phyloP scores from a whole-genome alignment of 331 rosid genomes.

The Saraca asoca region DNA sequence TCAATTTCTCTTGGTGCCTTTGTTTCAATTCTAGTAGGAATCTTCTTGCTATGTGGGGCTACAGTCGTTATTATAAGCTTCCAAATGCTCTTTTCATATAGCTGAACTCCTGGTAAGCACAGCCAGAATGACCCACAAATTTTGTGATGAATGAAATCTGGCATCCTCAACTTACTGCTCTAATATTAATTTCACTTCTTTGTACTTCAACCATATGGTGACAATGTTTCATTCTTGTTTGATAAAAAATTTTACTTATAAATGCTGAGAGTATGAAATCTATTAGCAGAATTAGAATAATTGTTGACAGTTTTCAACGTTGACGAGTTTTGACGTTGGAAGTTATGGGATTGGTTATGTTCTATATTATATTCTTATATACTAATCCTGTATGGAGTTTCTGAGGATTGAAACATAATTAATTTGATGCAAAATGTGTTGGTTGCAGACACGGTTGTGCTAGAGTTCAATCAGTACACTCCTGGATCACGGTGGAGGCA shows the following conservation, averaged over 20 bases:
- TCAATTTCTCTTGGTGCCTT: slow-evolving; percentile 11
- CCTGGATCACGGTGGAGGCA: slow-evolving; percentile 78
- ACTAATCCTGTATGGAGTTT: not conserved
- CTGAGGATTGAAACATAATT: slow-evolving; percentile 24
- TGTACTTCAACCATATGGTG: not conserved
- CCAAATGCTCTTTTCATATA: slow-evolving; percentile 21
- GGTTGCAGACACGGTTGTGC: slow-evolving; percentile 65
- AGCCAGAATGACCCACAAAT: slow-evolving; percentile 7
- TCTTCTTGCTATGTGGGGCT: slow-evolving; percentile 40
- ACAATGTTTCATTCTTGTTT: not conserved
- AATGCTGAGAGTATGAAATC: not conserved
- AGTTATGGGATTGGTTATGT: not conserved
- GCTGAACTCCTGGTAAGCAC: slow-evolving; percentile 27
- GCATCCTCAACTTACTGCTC: slow-evolving; percentile 1
- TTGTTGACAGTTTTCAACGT: not conserved
- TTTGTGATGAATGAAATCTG: slow-evolving; percentile 7
- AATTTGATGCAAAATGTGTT: slow-evolving; percentile 33
- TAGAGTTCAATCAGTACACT: slow-evolving; percentile 85
- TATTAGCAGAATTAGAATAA: not conserved
- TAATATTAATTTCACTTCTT: not conserved
- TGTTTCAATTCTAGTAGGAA: slow-evolving; percentile 10
- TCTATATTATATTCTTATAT: not conserved
- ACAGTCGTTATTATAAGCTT: slow-evolving; percentile 24
- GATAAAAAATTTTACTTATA: not conserved
- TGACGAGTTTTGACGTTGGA: not conserved